Conservation (phyloP, 768 basidiomycete species). For the Favolaschia claudopus region DNA sequence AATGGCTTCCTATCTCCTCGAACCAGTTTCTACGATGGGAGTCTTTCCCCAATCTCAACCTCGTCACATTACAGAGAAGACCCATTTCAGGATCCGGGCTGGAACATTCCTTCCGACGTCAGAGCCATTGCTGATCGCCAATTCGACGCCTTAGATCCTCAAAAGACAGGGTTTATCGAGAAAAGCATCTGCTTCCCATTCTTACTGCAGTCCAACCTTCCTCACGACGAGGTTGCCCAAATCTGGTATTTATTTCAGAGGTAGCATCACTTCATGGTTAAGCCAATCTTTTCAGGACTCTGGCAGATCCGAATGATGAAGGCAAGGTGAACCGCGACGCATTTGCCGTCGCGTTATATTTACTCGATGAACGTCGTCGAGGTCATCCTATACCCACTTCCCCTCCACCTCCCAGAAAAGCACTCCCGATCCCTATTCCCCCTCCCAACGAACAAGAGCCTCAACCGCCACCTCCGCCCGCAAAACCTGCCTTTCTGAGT, state of each 20-base stretch:
- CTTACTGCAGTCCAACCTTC: conserved; percentile 55
- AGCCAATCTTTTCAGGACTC: conserved; percentile 45
- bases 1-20: neutral
- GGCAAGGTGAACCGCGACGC: conserved; percentile 55
- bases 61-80: conserved; percentile 19
- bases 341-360: conserved; percentile 60
- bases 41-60: conserved; percentile 2
- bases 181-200: conserved; percentile 62
- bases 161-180: conserved; percentile 49
- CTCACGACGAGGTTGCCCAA: conserved; percentile 49
- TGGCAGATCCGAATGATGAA: conserved; percentile 54
- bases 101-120: conserved; percentile 52
- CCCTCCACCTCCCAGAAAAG: conserved; percentile 45
- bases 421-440: conserved; percentile 42
- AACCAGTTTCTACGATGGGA: neutral
- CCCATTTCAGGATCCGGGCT: conserved; percentile 26
- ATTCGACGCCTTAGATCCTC: conserved; percentile 53
- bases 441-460: neutral
- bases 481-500: too few relatives aligned
- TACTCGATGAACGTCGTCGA: conserved; percentile 55
- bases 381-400: conserved; percentile 45
- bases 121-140: conserved; percentile 51
- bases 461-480: neutral
- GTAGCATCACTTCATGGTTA: neutral
- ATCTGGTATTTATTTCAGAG: conserved; percentile 47